Evolutionary conservation across 129 eudicot species (phyloP), one percentile per base, ranked within the genome.

Genomic region (Lonicera japonica): DNA sequence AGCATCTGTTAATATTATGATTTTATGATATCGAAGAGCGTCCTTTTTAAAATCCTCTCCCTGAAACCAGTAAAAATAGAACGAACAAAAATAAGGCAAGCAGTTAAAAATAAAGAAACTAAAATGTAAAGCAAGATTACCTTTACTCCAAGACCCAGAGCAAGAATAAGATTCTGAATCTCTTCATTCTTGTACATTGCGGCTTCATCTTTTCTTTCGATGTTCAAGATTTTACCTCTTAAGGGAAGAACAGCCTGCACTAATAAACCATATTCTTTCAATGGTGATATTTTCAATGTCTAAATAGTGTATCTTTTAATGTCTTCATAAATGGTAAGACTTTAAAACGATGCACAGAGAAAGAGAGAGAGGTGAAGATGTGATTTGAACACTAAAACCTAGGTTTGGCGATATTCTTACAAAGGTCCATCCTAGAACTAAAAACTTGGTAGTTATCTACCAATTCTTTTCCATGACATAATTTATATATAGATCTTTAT

Each of bases 81-180:
- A 56, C 48, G 18, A 17, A 43, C 11, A 40, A 61, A 65, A n/a
- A n/a, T 39, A 20, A 53, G 54, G 8, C 17, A 47, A 29, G 52
- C 17, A 46, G 8, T 18, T 17, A 57, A 12, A 2, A 45, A 66
- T 29, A 14, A 12, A 50, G 25, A 20, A 41, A 1, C 5, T 18
- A 55, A 54, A 14, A 25, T 22, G 6, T 53, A 22, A 65, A 55
- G 54, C 25, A 20, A 22, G 14, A 8, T 36, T 45, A 91, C 98
- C 98, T 92, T 92, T 34, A 92, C 92, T 72, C 99, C 99, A 80
- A 92, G 99, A 68, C 99, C 96, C 47, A 92, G 81, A 53, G 86
- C 99, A 60, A 83, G 96, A 39, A 92, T 92, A 46, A 92, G 81
- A 71, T 78, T 92, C 71, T 88, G 96, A 73, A 92, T 85, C 80